Base-by-base conservation (phyloP, 2,329 filamentous ascomycete species). In the Tolypocladium cylindrosporum region DNA sequence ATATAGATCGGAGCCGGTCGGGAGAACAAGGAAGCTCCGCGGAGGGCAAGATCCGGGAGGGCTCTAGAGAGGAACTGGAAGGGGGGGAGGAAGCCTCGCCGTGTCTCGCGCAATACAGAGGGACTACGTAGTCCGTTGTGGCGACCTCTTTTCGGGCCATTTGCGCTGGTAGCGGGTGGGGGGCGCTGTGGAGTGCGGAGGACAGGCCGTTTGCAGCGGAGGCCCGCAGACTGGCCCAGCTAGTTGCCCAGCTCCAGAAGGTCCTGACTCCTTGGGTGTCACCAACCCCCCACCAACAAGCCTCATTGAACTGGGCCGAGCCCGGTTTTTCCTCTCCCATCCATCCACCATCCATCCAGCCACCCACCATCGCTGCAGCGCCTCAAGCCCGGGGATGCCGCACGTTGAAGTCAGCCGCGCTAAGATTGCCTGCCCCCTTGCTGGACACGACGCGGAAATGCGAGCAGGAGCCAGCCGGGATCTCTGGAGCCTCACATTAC, bases 321-420 rank as follows among this genome's bases (percentile, higher is more conserved):
- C 45, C 45, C 45, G 14, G 45, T 50, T 50, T 50, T 50, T 4
- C 43, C 43, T 16, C 21, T 24, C 43, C 13, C 24, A 48, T 7
- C 14, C 45, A 50, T 34, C 45, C 45, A 16, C 19, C 14, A 9
- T 9, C 27, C 45, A 4, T 19, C 45, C 45, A 50, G 6, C 45
- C 45, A 34, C 1, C 43, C 2, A 7, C 21, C 27, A n/a, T 19
- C 14, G 27, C 24, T 19, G 24, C 27, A 34, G 45, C n/a, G 37
- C 54, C 40, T 6, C 27, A 24, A 43, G 54, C 36, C 41, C 54
- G 54, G 54, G 54, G 41, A 55, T 60, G 58, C 60, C 60, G 55
- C 60, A 57, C 52, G 55, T 57, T 58, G 58, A 58, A 54, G 60
- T 57, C 60, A 59, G 56, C 19, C 19, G 24, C 45, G 21, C 43